Base-by-base conservation (phyloP, 768 basidiomycete species). In the Trametes coccinea region DNA sequence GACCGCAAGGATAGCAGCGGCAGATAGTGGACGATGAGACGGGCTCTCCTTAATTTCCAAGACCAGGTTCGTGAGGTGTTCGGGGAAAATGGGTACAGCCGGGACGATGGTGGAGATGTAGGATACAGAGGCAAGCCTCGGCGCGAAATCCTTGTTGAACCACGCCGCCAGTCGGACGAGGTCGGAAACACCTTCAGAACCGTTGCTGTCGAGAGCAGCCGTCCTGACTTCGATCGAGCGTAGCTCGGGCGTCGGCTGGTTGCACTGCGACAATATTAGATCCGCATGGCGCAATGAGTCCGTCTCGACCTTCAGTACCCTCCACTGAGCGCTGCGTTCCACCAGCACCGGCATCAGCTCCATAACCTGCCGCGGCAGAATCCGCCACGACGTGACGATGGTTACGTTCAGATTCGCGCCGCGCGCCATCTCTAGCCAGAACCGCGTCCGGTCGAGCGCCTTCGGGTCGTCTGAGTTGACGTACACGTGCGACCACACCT, bases 401-500 rank as follows among this genome's bases (percentile, higher is more conserved):
- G 79, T 78, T 64, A 85, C 76, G 41, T 76, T 71, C 47, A 87
- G 76, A 7, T 74, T 76, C 16, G 77, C 77, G 31, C 73, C 69
- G 44, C 73, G 73, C 7, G 81, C 82, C 63, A 74, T 82, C 52
- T 74, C 71, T 14, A 87, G 78, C 84, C 84, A 87, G 55, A 81
- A 74, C 16, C 67, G 75, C 22, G 80, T 80, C 61, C 79, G 77
- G 2, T 73, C 70, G 56, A 72, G 71, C 39, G 80, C 76, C 59
- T 82, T 70, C 17, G 76, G 69, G 43, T 74, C 73, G 62, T 83
- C 79, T 56, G 77, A 73, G 60, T 84, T 77, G 53, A 87, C 73
- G 60, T 83, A 81, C 56, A 87, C 66, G 67, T 79, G 75, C 4
- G 84, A 83, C 86, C 86, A 88, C 27, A 85, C 77, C 22, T 77